These are phyloP conservation scores for Phycomyces nitens DNA, from an alignment of 192 early-diverging fungal species.

Conservation along the genomic window DNA sequence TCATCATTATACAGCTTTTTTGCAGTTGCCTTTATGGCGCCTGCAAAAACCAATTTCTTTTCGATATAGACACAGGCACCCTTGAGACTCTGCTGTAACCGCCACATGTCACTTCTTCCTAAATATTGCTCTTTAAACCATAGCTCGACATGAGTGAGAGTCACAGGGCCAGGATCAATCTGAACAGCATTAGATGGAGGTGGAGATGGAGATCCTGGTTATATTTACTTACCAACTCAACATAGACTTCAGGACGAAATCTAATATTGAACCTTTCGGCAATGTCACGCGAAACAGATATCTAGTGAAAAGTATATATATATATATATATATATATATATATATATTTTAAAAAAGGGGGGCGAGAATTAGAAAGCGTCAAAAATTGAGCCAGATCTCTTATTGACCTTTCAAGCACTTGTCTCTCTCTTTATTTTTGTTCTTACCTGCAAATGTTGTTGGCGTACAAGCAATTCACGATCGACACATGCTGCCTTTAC, in stretches of 20 bases:
- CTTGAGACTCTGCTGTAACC: slow-evolving; percentile 66
- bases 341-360: no score
- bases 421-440: no score
- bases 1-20: slow-evolving; percentile 75
- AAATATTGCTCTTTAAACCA: slow-evolving; percentile 89
- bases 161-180: slow-evolving; percentile 63
- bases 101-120: slow-evolving; percentile 92
- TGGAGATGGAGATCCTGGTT: background rate
- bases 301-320: no score
- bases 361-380: background rate
- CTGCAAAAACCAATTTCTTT: slow-evolving; percentile 69
- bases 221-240: slow-evolving; percentile 49
- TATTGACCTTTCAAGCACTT: background rate
- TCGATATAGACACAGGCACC: slow-evolving; percentile 71
- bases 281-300: slow-evolving; percentile 66
- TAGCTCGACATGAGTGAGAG: slow-evolving; percentile 82
- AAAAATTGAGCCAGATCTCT: background rate
- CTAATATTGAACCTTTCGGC: slow-evolving; percentile 61
- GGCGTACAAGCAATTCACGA: slow-evolving; percentile 41
- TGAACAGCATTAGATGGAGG: slow-evolving; percentile 23
- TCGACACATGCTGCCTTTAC: slow-evolving; percentile 52
- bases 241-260: slow-evolving; percentile 56
- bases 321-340: no score
- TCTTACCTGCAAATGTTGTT: slow-evolving; percentile 57
- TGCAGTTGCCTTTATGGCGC: slow-evolving; percentile 72